Conservation (phyloP, 805 yeast genomes). For the Groenewaldozyma salmanticensis region DNA sequence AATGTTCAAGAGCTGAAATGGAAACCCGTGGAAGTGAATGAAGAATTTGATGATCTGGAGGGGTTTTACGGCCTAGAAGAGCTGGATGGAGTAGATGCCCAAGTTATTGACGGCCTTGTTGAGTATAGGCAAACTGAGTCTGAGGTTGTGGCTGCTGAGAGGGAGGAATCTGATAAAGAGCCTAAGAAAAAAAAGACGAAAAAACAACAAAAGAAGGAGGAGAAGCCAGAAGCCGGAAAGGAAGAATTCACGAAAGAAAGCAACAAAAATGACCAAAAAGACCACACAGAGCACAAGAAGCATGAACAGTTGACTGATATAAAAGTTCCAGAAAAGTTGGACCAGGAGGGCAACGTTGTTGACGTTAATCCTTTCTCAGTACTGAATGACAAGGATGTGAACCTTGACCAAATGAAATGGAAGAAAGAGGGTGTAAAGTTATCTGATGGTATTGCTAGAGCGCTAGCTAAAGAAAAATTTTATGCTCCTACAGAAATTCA, state of each 20-base stretch:
- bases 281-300: constrained; percentile 6
- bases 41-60: constrained; percentile 72
- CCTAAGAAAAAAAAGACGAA: constrained; percentile 3
- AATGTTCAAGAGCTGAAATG: constrained; percentile 35
- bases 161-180: constrained; percentile 2
- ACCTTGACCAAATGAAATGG: constrained; percentile 27
- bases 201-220: constrained; percentile 3
- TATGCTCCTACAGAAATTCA: constrained; percentile 79
- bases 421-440: constrained; percentile 36
- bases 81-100: constrained; percentile 83
- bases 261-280: constrained; percentile 2
- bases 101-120: constrained; percentile 58
- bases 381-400: constrained; percentile 14
- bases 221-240: constrained; percentile 2
- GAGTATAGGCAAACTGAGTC: constrained; percentile 24
- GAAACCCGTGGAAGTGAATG: constrained; percentile 72
- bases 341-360: constrained; percentile 8
- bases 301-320: constrained; percentile 3
- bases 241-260: neutral
- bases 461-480: constrained; percentile 51
- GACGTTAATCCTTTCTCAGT: constrained; percentile 15
- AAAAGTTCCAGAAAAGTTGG: constrained; percentile 4
- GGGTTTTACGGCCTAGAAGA: constrained; percentile 93
- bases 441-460: constrained; percentile 44
- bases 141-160: neutral